Evolutionary conservation across 495 filamentous ascomycete species (phyloP).

Genomic region (Pyrenula massariospora): DNA sequence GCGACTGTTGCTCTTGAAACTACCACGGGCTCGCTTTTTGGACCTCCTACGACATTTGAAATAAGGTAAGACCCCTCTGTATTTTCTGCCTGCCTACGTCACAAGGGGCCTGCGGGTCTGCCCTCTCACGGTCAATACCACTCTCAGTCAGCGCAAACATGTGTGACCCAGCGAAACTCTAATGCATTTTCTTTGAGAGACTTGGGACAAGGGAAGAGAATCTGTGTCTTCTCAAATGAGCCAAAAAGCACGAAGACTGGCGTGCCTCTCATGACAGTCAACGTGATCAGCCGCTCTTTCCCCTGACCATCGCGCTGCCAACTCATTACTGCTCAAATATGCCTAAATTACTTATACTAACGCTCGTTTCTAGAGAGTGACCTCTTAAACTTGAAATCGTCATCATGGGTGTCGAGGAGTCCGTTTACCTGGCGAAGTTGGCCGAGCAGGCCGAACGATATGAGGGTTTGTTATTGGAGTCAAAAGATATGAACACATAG

Average conservation of each 20-base stretch:
- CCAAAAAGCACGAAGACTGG: neutral
- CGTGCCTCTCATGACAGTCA: too few species aligned
- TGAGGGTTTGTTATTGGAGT: slow-evolving; percentile 61
- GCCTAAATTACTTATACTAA: neutral
- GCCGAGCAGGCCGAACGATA: slow-evolving; percentile 99
- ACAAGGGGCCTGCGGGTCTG: neutral
- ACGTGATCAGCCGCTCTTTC: too few species aligned
- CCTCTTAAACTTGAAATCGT: slow-evolving; percentile 13
- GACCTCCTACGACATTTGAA: neutral
- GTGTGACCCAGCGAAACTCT: neutral
- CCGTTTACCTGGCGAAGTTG: slow-evolving; percentile 98
- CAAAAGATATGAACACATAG: neutral
- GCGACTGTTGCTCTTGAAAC: neutral
- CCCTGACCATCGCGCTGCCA: neutral
- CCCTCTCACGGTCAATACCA: neutral
- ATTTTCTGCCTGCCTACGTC: neutral
- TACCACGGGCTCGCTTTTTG: neutral
- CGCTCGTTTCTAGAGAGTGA: neutral
- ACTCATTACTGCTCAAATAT: neutral
- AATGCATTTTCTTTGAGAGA: neutral
- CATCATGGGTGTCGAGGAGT: slow-evolving; percentile 98
- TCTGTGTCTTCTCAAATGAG: too few species aligned
- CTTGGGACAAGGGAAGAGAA: too few species aligned
- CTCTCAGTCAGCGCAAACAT: neutral
- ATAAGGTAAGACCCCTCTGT: neutral